Conservation (phyloP, 108 stramenopile genomes). For the Nitzschia sp. region DNA sequence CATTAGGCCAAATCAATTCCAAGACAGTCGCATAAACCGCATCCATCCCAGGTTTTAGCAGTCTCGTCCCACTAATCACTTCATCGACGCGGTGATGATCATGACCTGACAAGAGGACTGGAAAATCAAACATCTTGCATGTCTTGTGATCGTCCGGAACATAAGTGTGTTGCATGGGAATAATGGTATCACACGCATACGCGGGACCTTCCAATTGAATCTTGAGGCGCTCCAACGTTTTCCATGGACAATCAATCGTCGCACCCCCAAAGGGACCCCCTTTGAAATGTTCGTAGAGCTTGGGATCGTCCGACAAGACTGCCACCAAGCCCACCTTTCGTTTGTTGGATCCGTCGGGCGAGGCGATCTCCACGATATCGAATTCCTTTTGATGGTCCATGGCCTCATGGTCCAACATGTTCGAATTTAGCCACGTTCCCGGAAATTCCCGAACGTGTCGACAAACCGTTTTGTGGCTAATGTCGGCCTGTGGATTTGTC, state of each 20-base stretch:
- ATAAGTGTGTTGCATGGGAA: conserved; percentile 53
- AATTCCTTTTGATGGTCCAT: conserved; percentile 45
- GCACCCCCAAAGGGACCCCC: conserved; percentile 49
- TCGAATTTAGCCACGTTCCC: conserved; percentile 49
- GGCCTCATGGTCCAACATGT: conserved; percentile 55
- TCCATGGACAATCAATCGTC: conserved; percentile 47
- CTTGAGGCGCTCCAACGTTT: conserved; percentile 33
- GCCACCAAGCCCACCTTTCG: conserved; percentile 43
- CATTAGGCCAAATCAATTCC: conserved; percentile 40
- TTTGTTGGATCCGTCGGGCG: conserved; percentile 36
- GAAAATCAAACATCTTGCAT: conserved; percentile 50
- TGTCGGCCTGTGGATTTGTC: conserved; percentile 32
- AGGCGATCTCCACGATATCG: conserved; percentile 37
- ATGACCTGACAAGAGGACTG: conserved; percentile 53
- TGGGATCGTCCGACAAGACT: conserved; percentile 46
- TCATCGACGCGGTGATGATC: conserved; percentile 59
- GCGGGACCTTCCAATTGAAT: conserved; percentile 28
- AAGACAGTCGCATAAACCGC: conserved; percentile 42
- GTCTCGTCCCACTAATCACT: conserved; percentile 46
- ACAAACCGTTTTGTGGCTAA: conserved; percentile 37
- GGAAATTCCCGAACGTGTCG: conserved; percentile 38
- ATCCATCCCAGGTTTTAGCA: conserved; percentile 52
- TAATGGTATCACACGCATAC: conserved; percentile 40
- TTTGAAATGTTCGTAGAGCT: conserved; percentile 46
- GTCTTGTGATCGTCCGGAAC: conserved; percentile 53